Base-by-base conservation (phyloP, 257 asterid species). In the Leonotis leonurus region DNA sequence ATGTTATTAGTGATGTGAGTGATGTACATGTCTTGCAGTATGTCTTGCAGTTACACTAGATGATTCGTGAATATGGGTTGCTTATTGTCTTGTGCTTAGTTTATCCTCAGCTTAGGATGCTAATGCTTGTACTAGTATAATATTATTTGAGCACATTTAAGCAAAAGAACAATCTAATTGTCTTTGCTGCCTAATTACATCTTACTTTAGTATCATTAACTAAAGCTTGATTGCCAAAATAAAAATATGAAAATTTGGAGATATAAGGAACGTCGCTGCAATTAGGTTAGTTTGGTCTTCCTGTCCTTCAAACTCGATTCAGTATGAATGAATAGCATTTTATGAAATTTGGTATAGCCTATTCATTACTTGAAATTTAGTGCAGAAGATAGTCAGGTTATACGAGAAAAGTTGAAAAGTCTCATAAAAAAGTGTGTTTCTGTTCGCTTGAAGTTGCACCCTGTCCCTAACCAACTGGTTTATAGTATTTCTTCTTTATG, bases 1-100 rank as follows among this genome's bases (percentile, higher is more conserved):
- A 74, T 72, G 81, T 61, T 39, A 56, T n/a, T n/a, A 60, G 72
- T 79, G 70, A 65, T 71, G 71, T 35, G 41, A 40, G 22, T 55
- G 6, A 30, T 17, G 27, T 21, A 56, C 22, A 7, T 2, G 32
- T 59, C 58, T 48, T n/a, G 7, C 14, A 60, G 17, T n/a, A n/a
- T n/a, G n/a, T n/a, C n/a, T n/a, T n/a, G n/a, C n/a, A n/a, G n/a
- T n/a, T n/a, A n/a, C n/a, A n/a, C n/a, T n/a, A n/a, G n/a, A n/a
- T n/a, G n/a, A n/a, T n/a, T n/a, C n/a, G n/a, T n/a, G n/a, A n/a
- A n/a, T n/a, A n/a, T n/a, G n/a, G n/a, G n/a, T n/a, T n/a, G n/a
- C n/a, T n/a, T n/a, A n/a, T n/a, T n/a, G n/a, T n/a, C n/a, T n/a
- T n/a, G n/a, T n/a, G n/a, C n/a, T n/a, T n/a, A n/a, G n/a, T n/a